Evolutionary conservation across 2,329 filamentous ascomycete species (phyloP).

Genomic region (Aspergillus ruber): DNA sequence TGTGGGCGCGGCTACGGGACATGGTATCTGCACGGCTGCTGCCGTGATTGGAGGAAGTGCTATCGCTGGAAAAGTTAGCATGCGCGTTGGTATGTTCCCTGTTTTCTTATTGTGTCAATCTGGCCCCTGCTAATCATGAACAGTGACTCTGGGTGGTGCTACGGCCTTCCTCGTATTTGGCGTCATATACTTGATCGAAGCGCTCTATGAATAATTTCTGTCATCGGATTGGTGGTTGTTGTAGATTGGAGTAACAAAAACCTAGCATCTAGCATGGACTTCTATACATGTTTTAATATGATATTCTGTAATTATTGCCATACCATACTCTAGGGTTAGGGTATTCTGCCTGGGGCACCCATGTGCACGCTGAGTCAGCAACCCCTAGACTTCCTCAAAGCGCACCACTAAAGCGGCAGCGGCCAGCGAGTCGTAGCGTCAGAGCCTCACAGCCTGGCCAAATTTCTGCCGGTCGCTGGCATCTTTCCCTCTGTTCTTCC

Average conservation of each 20-base stretch:
- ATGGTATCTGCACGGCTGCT: constrained; percentile 81
- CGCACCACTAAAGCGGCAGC: too few species aligned
- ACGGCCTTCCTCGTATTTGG: constrained; percentile 86
- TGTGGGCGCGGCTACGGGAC: constrained; percentile 75
- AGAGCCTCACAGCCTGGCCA: too few species aligned
- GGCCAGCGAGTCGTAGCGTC: too few species aligned
- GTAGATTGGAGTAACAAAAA: too few species aligned
- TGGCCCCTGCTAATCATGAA: constrained; percentile 17
- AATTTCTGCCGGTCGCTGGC: neutral
- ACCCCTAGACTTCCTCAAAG: too few species aligned
- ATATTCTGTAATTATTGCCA: neutral
- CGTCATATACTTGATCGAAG: constrained; percentile 83
- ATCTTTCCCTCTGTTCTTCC: neutral
- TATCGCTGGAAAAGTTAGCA: constrained; percentile 86
- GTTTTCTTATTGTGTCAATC: neutral
- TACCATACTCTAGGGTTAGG: neutral
- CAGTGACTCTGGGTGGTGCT: constrained; percentile 89
- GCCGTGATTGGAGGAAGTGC: constrained; percentile 89
- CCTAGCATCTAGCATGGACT: too few species aligned
- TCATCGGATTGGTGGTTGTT: neutral
- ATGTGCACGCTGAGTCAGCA: neutral
- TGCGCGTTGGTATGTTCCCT: constrained; percentile 77
- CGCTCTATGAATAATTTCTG: constrained; percentile 46
- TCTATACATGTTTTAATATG: too few species aligned
- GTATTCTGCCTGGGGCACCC: too few species aligned